phyloP scores from a whole-genome alignment of 768 basidiomycete species.

The Mycena rosella region DNA sequence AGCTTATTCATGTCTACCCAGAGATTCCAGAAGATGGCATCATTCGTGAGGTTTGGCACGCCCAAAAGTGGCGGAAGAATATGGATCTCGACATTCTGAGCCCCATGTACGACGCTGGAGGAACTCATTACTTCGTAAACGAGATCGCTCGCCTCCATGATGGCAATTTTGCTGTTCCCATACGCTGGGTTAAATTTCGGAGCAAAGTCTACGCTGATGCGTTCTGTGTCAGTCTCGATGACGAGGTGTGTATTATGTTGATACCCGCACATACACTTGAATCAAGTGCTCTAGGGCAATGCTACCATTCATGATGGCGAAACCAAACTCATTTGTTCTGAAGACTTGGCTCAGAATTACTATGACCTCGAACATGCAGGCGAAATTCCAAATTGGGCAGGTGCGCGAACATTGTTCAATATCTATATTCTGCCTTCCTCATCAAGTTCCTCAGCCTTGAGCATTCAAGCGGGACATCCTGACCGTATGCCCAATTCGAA shows the following conservation, averaged over 20 bases:
- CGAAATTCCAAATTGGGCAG: not conserved
- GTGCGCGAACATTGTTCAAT: no score
- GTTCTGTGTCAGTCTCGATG: conserved; percentile 6
- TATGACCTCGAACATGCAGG: not conserved
- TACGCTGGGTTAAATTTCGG: not conserved
- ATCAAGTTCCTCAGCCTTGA: not conserved
- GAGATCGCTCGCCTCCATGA: conserved; percentile 15
- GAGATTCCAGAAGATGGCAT: conserved; percentile 14
- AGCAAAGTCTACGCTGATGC: conserved; percentile 17
- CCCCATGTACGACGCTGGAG: conserved; percentile 25
- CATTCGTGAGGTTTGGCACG: conserved; percentile 16
- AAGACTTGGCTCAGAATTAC: not conserved
- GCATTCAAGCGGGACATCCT: conserved; percentile 37
- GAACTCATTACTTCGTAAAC: conserved; percentile 20
- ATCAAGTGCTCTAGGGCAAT: no score
- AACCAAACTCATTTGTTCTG: not conserved
- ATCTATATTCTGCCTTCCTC: no score
- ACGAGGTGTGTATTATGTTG: not conserved
- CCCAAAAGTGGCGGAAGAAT: conserved; percentile 12
- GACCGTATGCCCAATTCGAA: conserved; percentile 51
- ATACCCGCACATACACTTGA: no score
- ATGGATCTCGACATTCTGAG: conserved; percentile 17
- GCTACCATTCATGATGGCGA: not conserved
- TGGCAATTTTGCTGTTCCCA: no score
- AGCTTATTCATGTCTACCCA: conserved; percentile 10